phyloP scores from a whole-genome alignment of 2,329 filamentous ascomycete genomes.

The Alternaria longipes region DNA sequence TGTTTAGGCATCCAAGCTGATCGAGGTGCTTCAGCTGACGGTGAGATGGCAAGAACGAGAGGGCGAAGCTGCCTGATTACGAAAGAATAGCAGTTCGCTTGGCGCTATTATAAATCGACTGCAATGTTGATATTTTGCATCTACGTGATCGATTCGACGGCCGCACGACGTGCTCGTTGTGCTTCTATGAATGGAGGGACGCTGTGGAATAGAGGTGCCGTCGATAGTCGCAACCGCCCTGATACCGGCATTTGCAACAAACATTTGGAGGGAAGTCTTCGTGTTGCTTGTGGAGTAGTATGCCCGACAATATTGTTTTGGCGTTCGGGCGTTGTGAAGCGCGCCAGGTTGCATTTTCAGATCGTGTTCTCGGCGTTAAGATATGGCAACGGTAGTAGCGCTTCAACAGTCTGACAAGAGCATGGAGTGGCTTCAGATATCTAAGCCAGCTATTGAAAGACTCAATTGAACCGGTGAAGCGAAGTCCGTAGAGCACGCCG shows the following conservation, averaged over 20 bases:
- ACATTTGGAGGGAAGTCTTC: neutral
- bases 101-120: neutral
- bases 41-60: neutral
- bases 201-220: neutral
- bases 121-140: neutral
- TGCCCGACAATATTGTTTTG: neutral
- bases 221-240: neutral
- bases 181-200: neutral
- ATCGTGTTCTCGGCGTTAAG: neutral
- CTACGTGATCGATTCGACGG: neutral
- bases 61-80: neutral
- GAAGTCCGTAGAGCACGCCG: conserved; percentile 6
- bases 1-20: neutral
- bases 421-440: neutral
- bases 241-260: neutral
- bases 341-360: neutral
- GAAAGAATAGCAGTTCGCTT: neutral
- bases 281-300: neutral
- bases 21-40: neutral
- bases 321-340: neutral
- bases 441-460: neutral
- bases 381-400: neutral
- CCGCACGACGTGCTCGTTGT: neutral
- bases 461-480: neutral
- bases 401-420: neutral